A percentile compares a stretch with the other conserved stretches of the same genome.
Evolutionary conservation across 164 flowering plant species (phyloP).

Genomic region (Magnolia changhungtana): DNA sequence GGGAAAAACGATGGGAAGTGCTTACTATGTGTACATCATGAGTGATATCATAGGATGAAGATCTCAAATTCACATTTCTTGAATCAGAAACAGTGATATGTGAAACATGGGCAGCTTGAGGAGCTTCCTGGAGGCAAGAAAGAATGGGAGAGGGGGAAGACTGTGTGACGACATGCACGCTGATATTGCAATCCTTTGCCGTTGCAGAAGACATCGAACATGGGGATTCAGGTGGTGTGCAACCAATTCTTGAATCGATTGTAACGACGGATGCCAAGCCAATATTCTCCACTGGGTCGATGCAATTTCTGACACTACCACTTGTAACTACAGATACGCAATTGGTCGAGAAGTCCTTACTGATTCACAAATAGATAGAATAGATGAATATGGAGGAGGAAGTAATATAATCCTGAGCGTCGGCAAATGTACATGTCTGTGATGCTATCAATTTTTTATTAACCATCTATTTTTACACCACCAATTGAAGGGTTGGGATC

Average conservation of each 20-base stretch:
- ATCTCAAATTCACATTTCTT: conserved; percentile 10
- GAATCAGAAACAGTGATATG: conserved; percentile 31
- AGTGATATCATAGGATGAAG: conserved; percentile 24
- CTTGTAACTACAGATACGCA: neutral
- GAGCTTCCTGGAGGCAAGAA: conserved; percentile 41
- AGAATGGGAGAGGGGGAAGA: conserved; percentile 50
- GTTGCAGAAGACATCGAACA: conserved; percentile 11
- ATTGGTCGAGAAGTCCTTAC: neutral
- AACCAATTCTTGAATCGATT: conserved; percentile 13
- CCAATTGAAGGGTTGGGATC: neutral
- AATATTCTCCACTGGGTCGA: conserved; percentile 12
- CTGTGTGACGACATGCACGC: conserved; percentile 39
- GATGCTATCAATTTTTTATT: neutral
- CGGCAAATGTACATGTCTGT: neutral
- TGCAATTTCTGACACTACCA: neutral
- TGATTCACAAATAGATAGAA: neutral
- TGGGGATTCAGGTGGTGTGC: conserved; percentile 7
- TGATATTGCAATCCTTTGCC: conserved; percentile 8
- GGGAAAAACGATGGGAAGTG: neutral
- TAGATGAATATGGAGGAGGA: neutral
- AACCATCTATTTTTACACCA: neutral
- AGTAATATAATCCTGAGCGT: neutral
- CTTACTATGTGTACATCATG: conserved; percentile 71
- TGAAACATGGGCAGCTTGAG: conserved; percentile 36
- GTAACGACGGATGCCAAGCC: conserved; percentile 17